phyloP scores from a whole-genome alignment of 345 rosid genomes.

The Hirschfeldia incana region DNA sequence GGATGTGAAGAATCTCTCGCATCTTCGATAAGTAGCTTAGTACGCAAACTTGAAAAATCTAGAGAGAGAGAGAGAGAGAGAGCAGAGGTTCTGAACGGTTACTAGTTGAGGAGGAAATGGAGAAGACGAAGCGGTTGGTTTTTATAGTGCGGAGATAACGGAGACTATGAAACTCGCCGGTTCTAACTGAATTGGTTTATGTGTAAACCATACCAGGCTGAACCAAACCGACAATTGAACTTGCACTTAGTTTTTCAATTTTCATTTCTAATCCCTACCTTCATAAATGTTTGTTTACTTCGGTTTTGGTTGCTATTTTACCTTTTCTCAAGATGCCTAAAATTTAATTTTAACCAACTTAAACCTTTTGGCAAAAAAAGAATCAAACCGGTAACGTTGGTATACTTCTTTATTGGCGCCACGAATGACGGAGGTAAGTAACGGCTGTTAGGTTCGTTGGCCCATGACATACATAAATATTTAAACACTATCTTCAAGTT shows the following conservation, averaged over 20 bases:
- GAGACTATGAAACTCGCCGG: conserved; percentile 23
- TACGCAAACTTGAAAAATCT: neutral
- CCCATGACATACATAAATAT: conserved; percentile 11
- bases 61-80: conserved; percentile 9
- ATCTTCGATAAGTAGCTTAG: conserved; percentile 36
- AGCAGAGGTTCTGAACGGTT: neutral
- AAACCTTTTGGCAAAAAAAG: no score
- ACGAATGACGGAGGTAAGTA: conserved; percentile 31
- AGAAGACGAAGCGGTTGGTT: conserved; percentile 28
- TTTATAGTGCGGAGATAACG: conserved; percentile 39
- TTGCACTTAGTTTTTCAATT: neutral
- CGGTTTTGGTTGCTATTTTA: neutral
- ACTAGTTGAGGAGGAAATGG: conserved; percentile 21
- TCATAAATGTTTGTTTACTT: neutral
- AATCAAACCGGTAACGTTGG: conserved; percentile 27
- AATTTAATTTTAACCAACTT: neutral
- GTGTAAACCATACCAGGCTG: conserved; percentile 2
- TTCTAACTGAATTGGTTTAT: conserved; percentile 9
- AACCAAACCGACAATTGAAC: conserved; percentile 3
- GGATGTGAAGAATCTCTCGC: conserved; percentile 80
- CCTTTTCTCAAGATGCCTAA: neutral
- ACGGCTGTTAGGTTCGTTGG: conserved; percentile 46
- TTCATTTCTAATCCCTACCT: neutral
- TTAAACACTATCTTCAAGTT: neutral
- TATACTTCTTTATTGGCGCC: conserved; percentile 37